Percentiles rank a stretch among this genome's conserved stretches.
Conservation (phyloP, 1,139 yeast genomes). For the Insectozyma bohioensis region DNA sequence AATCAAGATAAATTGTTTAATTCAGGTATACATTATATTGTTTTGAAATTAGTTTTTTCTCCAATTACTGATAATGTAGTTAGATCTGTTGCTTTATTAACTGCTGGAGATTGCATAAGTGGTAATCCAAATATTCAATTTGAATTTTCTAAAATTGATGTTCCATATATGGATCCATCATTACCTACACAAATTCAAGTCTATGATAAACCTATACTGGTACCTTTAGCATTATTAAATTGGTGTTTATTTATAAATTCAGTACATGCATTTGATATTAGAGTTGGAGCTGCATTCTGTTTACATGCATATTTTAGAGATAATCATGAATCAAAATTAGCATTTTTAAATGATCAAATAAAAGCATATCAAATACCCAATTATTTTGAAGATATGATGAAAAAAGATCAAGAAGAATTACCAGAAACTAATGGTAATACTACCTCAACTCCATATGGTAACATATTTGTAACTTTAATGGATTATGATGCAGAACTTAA, state of each 20-base stretch:
- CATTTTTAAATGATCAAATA: slow-evolving; percentile 68
- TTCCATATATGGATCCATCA: slow-evolving; percentile 88
- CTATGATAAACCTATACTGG: slow-evolving; percentile 52
- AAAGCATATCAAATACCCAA: slow-evolving; percentile 37
- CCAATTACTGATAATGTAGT: slow-evolving; percentile 59
- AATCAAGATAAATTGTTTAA: slow-evolving; percentile 66
- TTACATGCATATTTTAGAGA: slow-evolving; percentile 67
- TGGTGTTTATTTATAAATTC: slow-evolving; percentile 83
- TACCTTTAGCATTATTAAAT: slow-evolving; percentile 68
- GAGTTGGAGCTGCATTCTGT: slow-evolving; percentile 69
- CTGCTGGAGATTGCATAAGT: slow-evolving; percentile 75
- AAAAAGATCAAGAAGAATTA: slow-evolving; percentile 6
- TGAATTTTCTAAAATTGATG: slow-evolving; percentile 78
- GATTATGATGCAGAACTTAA: slow-evolving; percentile 77
- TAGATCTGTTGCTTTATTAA: slow-evolving; percentile 64
- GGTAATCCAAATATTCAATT: slow-evolving; percentile 64
- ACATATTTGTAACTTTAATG: slow-evolving; percentile 66
- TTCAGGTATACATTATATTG: slow-evolving; percentile 63
- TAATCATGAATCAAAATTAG: slow-evolving; percentile 59
- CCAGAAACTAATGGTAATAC: slow-evolving; percentile 12
- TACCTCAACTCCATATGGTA: slow-evolving; percentile 35
- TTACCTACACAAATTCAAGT: slow-evolving; percentile 49
- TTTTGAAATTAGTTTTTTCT: slow-evolving; percentile 69
- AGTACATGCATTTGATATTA: slow-evolving; percentile 77
- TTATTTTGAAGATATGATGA: slow-evolving; percentile 15